phyloP scores from a whole-genome alignment of 305 asterid genomes.

The Plantago rigida region DNA sequence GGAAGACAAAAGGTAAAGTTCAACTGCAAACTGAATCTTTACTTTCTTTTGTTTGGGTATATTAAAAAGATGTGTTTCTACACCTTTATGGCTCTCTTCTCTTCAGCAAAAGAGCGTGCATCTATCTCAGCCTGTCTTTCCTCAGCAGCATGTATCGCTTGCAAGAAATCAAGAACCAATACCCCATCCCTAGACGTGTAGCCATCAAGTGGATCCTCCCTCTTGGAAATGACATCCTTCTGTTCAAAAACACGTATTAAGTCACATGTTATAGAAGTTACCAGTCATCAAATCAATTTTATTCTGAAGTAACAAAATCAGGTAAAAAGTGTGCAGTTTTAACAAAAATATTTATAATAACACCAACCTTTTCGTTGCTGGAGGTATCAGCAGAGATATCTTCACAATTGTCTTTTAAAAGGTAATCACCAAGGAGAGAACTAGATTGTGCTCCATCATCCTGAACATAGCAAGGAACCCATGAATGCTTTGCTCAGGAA shows the following conservation, averaged over 20 bases:
- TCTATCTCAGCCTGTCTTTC: conserved; percentile 81
- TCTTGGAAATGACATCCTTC: conserved; percentile 42
- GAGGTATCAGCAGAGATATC: conserved; percentile 35
- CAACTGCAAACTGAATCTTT: conserved; percentile 18
- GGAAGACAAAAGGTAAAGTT: conserved; percentile 8
- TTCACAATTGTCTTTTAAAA: conserved; percentile 39
- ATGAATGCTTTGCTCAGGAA: conserved; percentile 24
- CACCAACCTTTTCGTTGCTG: conserved; percentile 42
- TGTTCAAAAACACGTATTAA: conserved; percentile 24
- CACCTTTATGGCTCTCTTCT: conserved; percentile 71
- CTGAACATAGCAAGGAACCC: conserved; percentile 40
- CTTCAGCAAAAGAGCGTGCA: conserved; percentile 51
- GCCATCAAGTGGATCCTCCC: conserved; percentile 45
- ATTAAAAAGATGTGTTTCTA: conserved; percentile 13
- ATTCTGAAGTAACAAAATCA: conserved; percentile 15
- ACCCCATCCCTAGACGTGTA: conserved; percentile 72
- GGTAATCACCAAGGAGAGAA: conserved; percentile 71
- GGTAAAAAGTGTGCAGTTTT: conserved; percentile 2
- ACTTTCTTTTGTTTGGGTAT: neutral
- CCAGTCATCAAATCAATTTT: conserved; percentile 5
- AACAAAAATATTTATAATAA: conserved; percentile 6
- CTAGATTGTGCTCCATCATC: conserved; percentile 31
- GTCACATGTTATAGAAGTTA: conserved; percentile 16
- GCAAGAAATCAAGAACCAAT: conserved; percentile 77
- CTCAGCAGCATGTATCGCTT: conserved; percentile 96